phyloP scores from a whole-genome alignment of 495 filamentous ascomycete species.

The Xylaria grammica region DNA sequence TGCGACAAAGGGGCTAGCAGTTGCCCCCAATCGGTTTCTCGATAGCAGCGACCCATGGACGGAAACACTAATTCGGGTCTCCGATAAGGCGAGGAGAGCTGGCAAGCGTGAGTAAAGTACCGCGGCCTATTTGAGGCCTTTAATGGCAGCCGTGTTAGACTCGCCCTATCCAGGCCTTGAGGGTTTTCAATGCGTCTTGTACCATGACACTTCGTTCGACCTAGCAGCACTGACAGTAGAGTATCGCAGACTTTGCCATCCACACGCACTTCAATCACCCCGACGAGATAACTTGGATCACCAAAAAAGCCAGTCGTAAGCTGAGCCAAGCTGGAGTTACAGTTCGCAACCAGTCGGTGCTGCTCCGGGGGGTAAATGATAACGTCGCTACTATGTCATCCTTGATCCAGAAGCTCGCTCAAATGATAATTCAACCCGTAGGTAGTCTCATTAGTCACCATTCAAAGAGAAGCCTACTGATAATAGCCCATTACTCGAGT shows the following conservation, averaged over 20 bases:
- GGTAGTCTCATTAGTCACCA: slow-evolving; percentile 21
- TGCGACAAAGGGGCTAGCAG: slow-evolving; percentile 62
- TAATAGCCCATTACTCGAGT: slow-evolving; percentile 16
- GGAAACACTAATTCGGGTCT: slow-evolving; percentile 51
- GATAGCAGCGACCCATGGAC: slow-evolving; percentile 59
- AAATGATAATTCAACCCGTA: slow-evolving; percentile 58
- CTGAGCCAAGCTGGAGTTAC: slow-evolving; percentile 56
- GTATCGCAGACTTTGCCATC: slow-evolving; percentile 44
- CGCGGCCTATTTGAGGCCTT: too few relatives aligned
- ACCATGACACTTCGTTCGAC: neutral
- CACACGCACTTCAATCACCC: slow-evolving; percentile 70
- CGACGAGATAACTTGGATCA: slow-evolving; percentile 66
- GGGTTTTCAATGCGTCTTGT: neutral
- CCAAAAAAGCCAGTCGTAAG: slow-evolving; percentile 51
- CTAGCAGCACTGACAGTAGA: neutral
- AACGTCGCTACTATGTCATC: slow-evolving; percentile 54
- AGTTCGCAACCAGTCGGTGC: slow-evolving; percentile 57
- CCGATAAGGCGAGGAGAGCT: slow-evolving; percentile 48
- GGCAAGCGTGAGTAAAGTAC: slow-evolving; percentile 51
- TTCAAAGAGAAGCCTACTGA: slow-evolving; percentile 26
- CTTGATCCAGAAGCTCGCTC: slow-evolving; percentile 57
- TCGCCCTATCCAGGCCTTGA: neutral
- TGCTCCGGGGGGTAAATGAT: slow-evolving; percentile 63
- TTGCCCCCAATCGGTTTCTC: slow-evolving; percentile 55
- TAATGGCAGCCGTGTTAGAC: too few relatives aligned